Percentiles rank a stretch among this genome's conserved stretches.
Conservation (phyloP, 306 rosid genomes). For the Quercus gilva region DNA sequence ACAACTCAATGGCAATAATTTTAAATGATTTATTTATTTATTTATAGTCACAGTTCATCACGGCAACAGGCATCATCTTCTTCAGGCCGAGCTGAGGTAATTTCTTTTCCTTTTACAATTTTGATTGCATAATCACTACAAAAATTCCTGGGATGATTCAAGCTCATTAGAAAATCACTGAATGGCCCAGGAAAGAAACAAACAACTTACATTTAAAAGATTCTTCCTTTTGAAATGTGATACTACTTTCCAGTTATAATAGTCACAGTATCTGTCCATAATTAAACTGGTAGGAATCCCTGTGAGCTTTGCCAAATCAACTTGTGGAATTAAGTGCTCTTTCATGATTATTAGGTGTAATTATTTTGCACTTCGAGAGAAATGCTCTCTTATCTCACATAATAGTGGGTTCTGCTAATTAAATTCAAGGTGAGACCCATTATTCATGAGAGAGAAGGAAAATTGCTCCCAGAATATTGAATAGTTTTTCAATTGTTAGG, state of each 20-base stretch:
- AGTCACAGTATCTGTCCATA: not conserved
- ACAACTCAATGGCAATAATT: not conserved
- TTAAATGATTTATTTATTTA: not conserved
- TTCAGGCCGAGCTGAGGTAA: slow-evolving; percentile 15
- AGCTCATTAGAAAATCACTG: not conserved
- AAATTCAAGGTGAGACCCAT: no score
- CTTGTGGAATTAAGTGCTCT: not conserved
- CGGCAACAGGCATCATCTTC: slow-evolving; percentile 31
- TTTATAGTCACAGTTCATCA: slow-evolving; percentile 13
- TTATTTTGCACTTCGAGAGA: no score
- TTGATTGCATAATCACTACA: not conserved
- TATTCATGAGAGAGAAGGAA: no score
- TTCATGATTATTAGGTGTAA: not conserved
- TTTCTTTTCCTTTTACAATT: not conserved
- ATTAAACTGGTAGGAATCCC: not conserved
- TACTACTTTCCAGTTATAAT: not conserved
- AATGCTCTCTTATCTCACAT: no score
- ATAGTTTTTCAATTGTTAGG: no score
- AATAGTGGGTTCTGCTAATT: no score
- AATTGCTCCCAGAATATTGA: no score
- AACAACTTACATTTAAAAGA: not conserved
- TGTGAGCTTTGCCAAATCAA: not conserved
- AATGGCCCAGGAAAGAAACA: not conserved
- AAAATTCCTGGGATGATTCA: not conserved
- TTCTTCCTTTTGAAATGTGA: not conserved